A percentile compares a stretch with the other conserved stretches of the same genome.
phyloP scores from a whole-genome alignment of 495 filamentous ascomycete genomes.

The Penicillium waksmanii region DNA sequence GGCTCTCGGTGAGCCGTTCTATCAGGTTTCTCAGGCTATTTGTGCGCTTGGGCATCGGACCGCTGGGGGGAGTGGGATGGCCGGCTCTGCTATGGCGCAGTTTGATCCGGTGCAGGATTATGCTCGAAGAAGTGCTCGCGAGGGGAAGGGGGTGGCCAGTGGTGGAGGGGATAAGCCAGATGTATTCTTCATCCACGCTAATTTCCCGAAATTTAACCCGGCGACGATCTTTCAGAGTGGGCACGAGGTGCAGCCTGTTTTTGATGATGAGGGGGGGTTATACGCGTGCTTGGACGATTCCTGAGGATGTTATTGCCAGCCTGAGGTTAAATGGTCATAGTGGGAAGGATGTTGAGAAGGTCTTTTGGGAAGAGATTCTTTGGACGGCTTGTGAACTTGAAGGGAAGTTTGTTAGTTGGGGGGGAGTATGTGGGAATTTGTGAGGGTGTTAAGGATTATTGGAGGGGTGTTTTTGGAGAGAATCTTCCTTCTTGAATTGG shows the following conservation, averaged over 20 bases:
- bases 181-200: constrained; percentile 52
- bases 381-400: constrained; percentile 53
- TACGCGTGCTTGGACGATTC: constrained; percentile 49
- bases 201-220: constrained; percentile 52
- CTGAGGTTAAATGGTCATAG: constrained; percentile 27
- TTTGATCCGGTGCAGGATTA: constrained; percentile 42
- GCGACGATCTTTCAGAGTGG: constrained; percentile 40
- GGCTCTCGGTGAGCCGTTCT: constrained; percentile 42
- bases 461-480: constrained; percentile 24
- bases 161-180: constrained; percentile 8
- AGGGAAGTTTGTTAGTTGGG: constrained; percentile 42
- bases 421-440: constrained; percentile 35
- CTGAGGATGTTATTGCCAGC: constrained; percentile 36
- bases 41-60: constrained; percentile 31
- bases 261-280: constrained; percentile 39
- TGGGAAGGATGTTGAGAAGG: constrained; percentile 49
- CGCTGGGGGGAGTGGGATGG: constrained; percentile 28
- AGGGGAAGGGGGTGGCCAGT: too few relatives aligned
- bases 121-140: background rate
- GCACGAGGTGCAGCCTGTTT: constrained; percentile 40
- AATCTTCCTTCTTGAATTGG: too few relatives aligned
- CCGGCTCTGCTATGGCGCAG: constrained; percentile 44
- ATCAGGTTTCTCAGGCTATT: constrained; percentile 43
- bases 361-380: constrained; percentile 53
- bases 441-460: constrained; percentile 27